These are phyloP conservation scores for Cryptosporidium andersoni DNA, from an alignment of 169 alveolate genomes.

Conservation along the genomic window DNA sequence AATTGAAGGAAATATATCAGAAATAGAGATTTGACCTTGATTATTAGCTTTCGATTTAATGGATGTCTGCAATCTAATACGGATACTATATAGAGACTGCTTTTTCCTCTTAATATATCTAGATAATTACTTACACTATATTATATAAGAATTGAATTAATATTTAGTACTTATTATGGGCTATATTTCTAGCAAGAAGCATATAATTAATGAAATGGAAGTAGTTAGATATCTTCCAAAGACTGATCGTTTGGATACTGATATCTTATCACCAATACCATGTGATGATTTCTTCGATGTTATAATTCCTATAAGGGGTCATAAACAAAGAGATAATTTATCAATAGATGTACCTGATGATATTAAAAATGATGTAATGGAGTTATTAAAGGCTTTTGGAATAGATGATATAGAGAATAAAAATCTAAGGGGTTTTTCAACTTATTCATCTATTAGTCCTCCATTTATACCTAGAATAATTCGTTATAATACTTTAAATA, in stretches of 20 bases:
- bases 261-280: slow-evolving; percentile 39
- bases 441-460: slow-evolving; percentile 11
- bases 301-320: neutral
- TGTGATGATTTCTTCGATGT: slow-evolving; percentile 57
- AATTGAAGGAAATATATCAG: too few species aligned
- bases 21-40: too few species aligned
- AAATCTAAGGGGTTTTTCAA: neutral
- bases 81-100: too few species aligned
- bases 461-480: slow-evolving; percentile 42
- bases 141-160: too few species aligned
- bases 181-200: slow-evolving; percentile 26
- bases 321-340: neutral
- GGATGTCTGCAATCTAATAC: too few species aligned
- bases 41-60: too few species aligned
- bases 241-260: slow-evolving; percentile 59
- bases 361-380: slow-evolving; percentile 13
- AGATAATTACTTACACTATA: too few species aligned
- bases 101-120: too few species aligned
- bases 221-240: slow-evolving; percentile 40
- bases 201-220: slow-evolving; percentile 27
- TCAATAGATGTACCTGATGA: slow-evolving; percentile 48
- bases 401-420: slow-evolving; percentile 3
- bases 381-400: slow-evolving; percentile 23
- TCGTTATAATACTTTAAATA: slow-evolving; percentile 38
- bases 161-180: neutral